Conservation (phyloP, 192 early-diverging fungal species). For the Entomortierella lignicola region DNA sequence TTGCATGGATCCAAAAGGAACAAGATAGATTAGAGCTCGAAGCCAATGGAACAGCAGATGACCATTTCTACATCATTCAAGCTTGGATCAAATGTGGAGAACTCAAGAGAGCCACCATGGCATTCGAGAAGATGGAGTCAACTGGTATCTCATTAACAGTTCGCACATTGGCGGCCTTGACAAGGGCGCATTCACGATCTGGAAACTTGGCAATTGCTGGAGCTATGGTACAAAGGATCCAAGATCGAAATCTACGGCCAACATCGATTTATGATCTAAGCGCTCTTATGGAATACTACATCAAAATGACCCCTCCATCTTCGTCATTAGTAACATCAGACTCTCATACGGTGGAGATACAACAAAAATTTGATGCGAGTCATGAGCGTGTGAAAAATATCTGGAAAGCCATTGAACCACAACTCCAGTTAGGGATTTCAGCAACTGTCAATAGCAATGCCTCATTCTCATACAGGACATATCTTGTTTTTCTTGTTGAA, state of each 20-base stretch:
- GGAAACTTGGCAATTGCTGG: constrained; percentile 38
- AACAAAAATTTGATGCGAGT: constrained; percentile 3
- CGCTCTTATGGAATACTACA: constrained; percentile 41
- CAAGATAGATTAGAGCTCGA: constrained; percentile 39
- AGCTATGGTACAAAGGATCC: constrained; percentile 46
- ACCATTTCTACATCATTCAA: constrained; percentile 49
- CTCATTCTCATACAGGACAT: constrained; percentile 37
- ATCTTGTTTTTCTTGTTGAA: constrained; percentile 25
- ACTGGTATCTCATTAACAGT: constrained; percentile 14
- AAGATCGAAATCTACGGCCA: constrained; percentile 19
- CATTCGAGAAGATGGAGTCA: constrained; percentile 46
- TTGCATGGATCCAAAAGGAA: constrained; percentile 39
- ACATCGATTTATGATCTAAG: constrained; percentile 39
- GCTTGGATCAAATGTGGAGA: constrained; percentile 50
- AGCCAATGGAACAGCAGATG: constrained; percentile 25
- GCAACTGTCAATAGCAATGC: constrained; percentile 18
- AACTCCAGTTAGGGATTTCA: constrained; percentile 8
- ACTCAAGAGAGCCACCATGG: constrained; percentile 42
- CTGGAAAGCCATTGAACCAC: constrained; percentile 43
- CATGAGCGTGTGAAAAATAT: constrained; percentile 22
- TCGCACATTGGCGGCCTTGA: constrained; percentile 38
- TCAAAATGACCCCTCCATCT: constrained; percentile 33
- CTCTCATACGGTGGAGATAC: neutral
- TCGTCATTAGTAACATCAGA: neutral
- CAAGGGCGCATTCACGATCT: constrained; percentile 29